Percentiles rank a stretch among this genome's conserved stretches.
phyloP scores from a whole-genome alignment of 1,284 basidiomycete genomes.

The Cerrena zonata region DNA sequence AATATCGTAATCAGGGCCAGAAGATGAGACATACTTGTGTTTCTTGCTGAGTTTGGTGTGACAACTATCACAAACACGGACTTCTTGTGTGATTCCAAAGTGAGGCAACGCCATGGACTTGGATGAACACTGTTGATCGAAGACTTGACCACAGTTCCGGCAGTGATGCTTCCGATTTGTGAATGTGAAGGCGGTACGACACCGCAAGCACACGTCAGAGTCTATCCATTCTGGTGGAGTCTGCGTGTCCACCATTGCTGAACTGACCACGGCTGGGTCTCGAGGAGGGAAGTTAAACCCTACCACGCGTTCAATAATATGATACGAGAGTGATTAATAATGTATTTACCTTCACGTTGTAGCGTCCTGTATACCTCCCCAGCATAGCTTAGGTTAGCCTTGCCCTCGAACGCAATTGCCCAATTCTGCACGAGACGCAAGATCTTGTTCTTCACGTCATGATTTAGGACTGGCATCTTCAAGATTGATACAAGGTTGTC shows the following conservation, averaged over 20 bases:
- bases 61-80: constrained; percentile 93
- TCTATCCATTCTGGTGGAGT: constrained; percentile 96
- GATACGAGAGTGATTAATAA: background rate
- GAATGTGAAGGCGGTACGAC: constrained; percentile 86
- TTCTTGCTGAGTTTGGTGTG: constrained; percentile 68
- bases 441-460: constrained; percentile 81
- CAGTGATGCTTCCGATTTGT: constrained; percentile 99
- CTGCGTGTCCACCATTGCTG: constrained; percentile 82
- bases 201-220: constrained; percentile 90
- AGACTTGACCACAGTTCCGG: constrained; percentile 94
- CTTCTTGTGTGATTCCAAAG: constrained; percentile 89
- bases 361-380: constrained; percentile 78
- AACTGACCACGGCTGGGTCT: constrained; percentile 61
- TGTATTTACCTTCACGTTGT: constrained; percentile 58
- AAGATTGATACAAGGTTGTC: constrained; percentile 85
- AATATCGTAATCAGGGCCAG: background rate
- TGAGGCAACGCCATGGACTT: constrained; percentile 84
- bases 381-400: constrained; percentile 69
- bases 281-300: constrained; percentile 81
- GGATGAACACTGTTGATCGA: constrained; percentile 90
- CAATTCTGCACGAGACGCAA: constrained; percentile 85
- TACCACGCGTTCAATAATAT: constrained; percentile 23
- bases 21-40: constrained; percentile 18
- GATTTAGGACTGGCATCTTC: constrained; percentile 66
- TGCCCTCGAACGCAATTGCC: constrained; percentile 85